phyloP scores from a whole-genome alignment of 208 protist species.

The Wallacemonas sp. region DNA sequence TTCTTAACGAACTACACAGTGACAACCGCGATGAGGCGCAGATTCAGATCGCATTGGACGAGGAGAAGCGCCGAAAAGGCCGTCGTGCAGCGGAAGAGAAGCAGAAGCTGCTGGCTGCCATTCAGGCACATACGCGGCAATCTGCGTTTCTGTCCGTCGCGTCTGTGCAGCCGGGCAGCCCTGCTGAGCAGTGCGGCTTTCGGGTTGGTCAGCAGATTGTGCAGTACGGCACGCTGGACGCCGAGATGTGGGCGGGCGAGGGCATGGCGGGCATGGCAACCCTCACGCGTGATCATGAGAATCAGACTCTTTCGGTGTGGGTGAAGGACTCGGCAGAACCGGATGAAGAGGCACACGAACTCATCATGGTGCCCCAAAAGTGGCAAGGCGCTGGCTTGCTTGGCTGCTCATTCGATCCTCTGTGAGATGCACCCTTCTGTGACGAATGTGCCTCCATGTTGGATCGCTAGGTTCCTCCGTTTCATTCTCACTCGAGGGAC shows the following conservation, averaged over 20 bases:
- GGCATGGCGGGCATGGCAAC: conserved; percentile 41
- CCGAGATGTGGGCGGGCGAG: conserved; percentile 16
- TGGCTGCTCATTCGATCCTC: conserved; percentile 67
- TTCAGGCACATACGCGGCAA: conserved; percentile 24
- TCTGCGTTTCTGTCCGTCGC: conserved; percentile 48
- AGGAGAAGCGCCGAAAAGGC: conserved; percentile 2
- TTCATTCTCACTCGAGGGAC: too few relatives aligned
- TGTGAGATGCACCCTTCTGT: conserved; percentile 8
- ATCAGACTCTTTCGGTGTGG: conserved; percentile 63
- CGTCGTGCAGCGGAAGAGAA: conserved; percentile 30
- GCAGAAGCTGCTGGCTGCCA: conserved; percentile 31
- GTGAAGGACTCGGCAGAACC: conserved; percentile 29
- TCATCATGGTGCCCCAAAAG: conserved; percentile 62
- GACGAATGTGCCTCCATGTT: too few relatives aligned
- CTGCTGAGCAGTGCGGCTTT: conserved; percentile 59
- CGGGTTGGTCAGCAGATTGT: conserved; percentile 43
- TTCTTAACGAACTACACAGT: conserved; percentile 59
- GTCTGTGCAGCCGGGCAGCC: conserved; percentile 43
- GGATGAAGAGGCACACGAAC: conserved; percentile 32
- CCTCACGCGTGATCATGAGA: conserved; percentile 43
- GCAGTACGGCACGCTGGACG: conserved; percentile 63
- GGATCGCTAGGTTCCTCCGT: too few relatives aligned
- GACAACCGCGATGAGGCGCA: conserved; percentile 45
- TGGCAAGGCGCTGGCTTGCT: conserved; percentile 75
- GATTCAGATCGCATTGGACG: conserved; percentile 46